A percentile compares a stretch with the other conserved stretches of the same genome.
phyloP scores from a whole-genome alignment of 345 rosid species.

The Bruguiera sexangula region DNA sequence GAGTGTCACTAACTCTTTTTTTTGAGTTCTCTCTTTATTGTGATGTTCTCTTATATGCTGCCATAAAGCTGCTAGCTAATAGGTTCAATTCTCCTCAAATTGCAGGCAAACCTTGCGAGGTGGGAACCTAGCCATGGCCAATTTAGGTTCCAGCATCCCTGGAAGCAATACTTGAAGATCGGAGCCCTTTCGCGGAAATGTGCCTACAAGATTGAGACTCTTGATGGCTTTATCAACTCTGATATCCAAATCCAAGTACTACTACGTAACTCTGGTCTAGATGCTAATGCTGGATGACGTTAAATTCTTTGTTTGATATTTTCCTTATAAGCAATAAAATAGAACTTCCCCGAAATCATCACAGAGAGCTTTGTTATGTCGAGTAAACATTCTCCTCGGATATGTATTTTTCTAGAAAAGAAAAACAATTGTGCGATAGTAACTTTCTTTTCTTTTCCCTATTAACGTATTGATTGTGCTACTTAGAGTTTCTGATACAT shows the following conservation, averaged over 20 bases:
- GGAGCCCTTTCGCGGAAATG: slow-evolving; percentile 25
- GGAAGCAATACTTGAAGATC: slow-evolving; percentile 32
- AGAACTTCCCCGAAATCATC: slow-evolving; percentile 5
- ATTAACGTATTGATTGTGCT: not conserved
- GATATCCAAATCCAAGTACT: slow-evolving; percentile 18
- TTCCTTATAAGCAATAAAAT: not conserved
- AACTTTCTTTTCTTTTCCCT: not conserved
- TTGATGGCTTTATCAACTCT: slow-evolving; percentile 25
- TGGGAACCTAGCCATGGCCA: slow-evolving; percentile 34
- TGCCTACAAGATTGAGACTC: slow-evolving; percentile 30
- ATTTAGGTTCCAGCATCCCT: slow-evolving; percentile 27
- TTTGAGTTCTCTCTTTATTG: not conserved
- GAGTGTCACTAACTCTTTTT: slow-evolving; percentile 18
- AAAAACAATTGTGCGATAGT: not conserved
- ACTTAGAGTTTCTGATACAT: too few relatives aligned
- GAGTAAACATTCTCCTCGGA: too few relatives aligned
- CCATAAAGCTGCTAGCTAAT: not conserved
- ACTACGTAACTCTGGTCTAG: not conserved
- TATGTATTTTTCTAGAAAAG: not conserved
- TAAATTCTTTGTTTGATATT: not conserved
- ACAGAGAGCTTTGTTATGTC: not conserved
- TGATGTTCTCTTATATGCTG: not conserved
- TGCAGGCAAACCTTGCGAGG: slow-evolving; percentile 31
- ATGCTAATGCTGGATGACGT: not conserved
- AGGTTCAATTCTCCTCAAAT: not conserved